Evolutionary conservation across 805 yeast species (phyloP).

Genomic region (Clavispora phyllophila): DNA sequence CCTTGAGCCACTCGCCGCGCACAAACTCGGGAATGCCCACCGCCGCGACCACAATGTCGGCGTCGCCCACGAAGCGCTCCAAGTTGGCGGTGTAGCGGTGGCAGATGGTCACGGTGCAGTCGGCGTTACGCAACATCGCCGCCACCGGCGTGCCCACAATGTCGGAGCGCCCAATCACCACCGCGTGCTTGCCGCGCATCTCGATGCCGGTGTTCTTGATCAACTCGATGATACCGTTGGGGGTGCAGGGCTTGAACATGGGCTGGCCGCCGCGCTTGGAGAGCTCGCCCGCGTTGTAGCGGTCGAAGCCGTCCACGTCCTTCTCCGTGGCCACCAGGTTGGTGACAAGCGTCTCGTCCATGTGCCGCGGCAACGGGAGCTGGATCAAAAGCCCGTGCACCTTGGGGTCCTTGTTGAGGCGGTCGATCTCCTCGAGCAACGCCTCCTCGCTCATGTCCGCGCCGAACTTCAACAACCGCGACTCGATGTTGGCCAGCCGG

Average conservation of each 20-base stretch:
- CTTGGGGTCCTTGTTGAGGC: constrained; percentile 64
- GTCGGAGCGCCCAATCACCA: constrained; percentile 91
- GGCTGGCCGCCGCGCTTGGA: constrained; percentile 84
- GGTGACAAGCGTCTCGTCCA: constrained; percentile 76
- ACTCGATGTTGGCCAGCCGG: constrained; percentile 69
- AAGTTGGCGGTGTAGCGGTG: constrained; percentile 71
- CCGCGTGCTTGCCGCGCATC: constrained; percentile 77
- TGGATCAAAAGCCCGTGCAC: constrained; percentile 89
- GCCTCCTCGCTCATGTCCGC: constrained; percentile 58
- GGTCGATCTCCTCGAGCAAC: constrained; percentile 52
- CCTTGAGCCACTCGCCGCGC: constrained; percentile 83
- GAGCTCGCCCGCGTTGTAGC: constrained; percentile 83
- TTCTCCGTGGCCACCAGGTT: constrained; percentile 74
- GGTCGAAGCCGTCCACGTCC: constrained; percentile 95
- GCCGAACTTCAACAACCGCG: constrained; percentile 60
- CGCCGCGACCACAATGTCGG: constrained; percentile 90
- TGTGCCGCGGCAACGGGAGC: constrained; percentile 78
- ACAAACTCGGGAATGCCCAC: constrained; percentile 83
- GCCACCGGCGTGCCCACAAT: constrained; percentile 96
- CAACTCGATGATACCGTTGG: constrained; percentile 83
- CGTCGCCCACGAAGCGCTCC: constrained; percentile 50
- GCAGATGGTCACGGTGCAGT: constrained; percentile 84
- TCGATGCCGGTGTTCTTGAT: constrained; percentile 63
- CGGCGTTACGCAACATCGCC: constrained; percentile 67
- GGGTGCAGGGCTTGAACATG: constrained; percentile 87